Evolutionary conservation across 2,329 filamentous ascomycete species (phyloP).

Genomic region (Ophiostoma triangulosporum): DNA sequence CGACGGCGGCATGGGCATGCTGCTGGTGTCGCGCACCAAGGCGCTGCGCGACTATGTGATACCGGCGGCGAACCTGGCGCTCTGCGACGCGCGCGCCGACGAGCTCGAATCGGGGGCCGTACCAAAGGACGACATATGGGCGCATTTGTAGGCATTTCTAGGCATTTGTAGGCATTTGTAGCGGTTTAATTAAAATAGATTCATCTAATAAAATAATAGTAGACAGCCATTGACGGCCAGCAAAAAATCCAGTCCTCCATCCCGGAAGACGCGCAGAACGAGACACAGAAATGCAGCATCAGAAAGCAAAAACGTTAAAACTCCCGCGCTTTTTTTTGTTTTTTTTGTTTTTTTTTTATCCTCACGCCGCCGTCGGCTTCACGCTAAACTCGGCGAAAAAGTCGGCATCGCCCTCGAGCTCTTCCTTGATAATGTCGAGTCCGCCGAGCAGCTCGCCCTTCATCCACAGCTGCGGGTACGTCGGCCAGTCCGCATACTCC

Average conservation of each 20-base stretch:
- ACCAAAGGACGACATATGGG: neutral
- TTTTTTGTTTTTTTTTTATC: neutral
- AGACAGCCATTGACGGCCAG: too few relatives aligned
- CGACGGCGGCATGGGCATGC: slow-evolving; percentile 26
- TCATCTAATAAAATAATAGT: neutral
- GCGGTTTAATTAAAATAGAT: too few relatives aligned
- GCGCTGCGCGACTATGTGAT: slow-evolving; percentile 28
- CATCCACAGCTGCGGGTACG: slow-evolving; percentile 89
- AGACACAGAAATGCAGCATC: neutral
- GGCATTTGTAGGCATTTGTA: neutral
- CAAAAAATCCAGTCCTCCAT: neutral
- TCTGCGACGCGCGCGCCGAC: slow-evolving; percentile 29
- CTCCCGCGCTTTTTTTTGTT: neutral
- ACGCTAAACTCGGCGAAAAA: slow-evolving; percentile 67
- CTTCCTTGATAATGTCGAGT: slow-evolving; percentile 94
- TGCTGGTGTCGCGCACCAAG: slow-evolving; percentile 32
- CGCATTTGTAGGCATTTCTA: neutral
- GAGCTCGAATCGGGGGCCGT: slow-evolving; percentile 33
- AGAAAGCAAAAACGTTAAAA: neutral
- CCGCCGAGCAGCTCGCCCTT: slow-evolving; percentile 84
- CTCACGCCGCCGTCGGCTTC: slow-evolving; percentile 17
- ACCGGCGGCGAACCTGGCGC: slow-evolving; percentile 28
- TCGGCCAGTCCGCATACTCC: slow-evolving; percentile 97
- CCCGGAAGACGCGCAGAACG: neutral
- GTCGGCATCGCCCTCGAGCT: slow-evolving; percentile 67